These are phyloP conservation scores for Globisporangium okanoganense DNA, from an alignment of 352 stramenopile genomes.

Conservation along the genomic window DNA sequence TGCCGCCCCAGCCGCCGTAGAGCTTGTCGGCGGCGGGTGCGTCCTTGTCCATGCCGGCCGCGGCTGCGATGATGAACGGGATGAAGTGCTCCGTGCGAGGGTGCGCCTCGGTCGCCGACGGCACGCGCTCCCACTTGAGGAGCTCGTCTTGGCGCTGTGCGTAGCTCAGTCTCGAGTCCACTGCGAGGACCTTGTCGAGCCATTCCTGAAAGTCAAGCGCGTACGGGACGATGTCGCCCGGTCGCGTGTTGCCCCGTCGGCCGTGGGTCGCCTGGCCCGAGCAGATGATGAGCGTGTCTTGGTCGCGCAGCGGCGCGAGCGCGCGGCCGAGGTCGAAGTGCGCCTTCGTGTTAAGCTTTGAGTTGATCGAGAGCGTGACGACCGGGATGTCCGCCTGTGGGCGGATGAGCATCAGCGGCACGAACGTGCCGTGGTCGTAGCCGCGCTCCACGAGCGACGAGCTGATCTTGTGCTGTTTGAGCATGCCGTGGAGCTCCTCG, in stretches of 20 bases:
- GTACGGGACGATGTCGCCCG: conserved; percentile 7
- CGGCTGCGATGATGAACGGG: conserved; percentile 47
- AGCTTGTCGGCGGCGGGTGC: conserved; percentile 26
- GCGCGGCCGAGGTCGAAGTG: conserved; percentile 71
- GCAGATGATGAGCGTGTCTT: conserved; percentile 82
- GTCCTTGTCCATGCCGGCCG: conserved; percentile 45
- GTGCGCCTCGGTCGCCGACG: conserved; percentile 32
- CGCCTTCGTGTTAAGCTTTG: conserved; percentile 37
- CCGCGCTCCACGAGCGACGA: conserved; percentile 50
- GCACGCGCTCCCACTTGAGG: conserved; percentile 35
- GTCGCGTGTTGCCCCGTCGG: not conserved
- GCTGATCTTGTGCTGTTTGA: conserved; percentile 54
- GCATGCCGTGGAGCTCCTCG: conserved; percentile 47
- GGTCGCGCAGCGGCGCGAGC: conserved; percentile 50
- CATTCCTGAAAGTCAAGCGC: conserved; percentile 39
- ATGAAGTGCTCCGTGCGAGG: conserved; percentile 51
- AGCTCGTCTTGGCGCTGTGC: conserved; percentile 33
- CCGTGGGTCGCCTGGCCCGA: conserved; percentile 62
- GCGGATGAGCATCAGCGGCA: conserved; percentile 85
- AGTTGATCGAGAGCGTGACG: conserved; percentile 78
- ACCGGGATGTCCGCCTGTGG: conserved; percentile 82
- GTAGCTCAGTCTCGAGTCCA: conserved; percentile 21
- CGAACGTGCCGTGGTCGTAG: conserved; percentile 89
- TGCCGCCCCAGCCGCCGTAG: conserved; percentile 32
- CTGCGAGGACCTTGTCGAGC: conserved; percentile 32